Evolutionary conservation across 495 filamentous ascomycete species (phyloP).

Genomic region (Pyronema domesticum): DNA sequence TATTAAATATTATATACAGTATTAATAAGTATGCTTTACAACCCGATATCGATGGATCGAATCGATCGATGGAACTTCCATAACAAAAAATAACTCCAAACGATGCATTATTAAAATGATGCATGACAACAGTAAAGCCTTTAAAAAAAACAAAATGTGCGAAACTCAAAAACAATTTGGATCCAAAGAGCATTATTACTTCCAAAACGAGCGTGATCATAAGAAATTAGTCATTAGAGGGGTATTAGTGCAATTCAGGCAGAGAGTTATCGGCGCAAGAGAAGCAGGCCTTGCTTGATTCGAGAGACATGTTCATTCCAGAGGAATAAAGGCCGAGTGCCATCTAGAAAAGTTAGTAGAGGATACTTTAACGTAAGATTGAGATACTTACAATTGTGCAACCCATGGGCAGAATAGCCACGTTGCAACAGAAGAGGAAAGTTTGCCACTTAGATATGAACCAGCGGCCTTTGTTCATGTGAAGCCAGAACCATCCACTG

Average conservation of each 20-base stretch:
- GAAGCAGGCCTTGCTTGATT: slow-evolving; percentile 4
- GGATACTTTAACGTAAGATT: not conserved
- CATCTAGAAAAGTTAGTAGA: slow-evolving; percentile 9
- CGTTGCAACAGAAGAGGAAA: slow-evolving; percentile 31
- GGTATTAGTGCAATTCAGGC: not conserved
- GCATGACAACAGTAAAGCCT: too few relatives aligned
- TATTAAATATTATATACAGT: too few relatives aligned
- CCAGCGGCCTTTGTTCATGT: slow-evolving; percentile 38
- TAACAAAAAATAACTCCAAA: too few relatives aligned
- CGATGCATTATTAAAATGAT: too few relatives aligned
- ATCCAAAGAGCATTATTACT: too few relatives aligned
- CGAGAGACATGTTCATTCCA: slow-evolving; percentile 2
- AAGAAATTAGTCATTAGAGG: too few relatives aligned
- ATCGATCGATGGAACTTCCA: too few relatives aligned
- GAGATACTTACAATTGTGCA: slow-evolving; percentile 9
- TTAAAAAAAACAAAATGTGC: too few relatives aligned
- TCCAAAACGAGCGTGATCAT: too few relatives aligned
- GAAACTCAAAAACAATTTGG: too few relatives aligned
- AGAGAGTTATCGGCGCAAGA: slow-evolving; percentile 23
- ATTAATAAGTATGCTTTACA: too few relatives aligned
- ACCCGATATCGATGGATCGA: too few relatives aligned
- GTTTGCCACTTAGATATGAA: slow-evolving; percentile 30
- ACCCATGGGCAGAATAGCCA: slow-evolving; percentile 37
- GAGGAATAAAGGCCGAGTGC: slow-evolving; percentile 15
- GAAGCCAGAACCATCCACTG: slow-evolving; percentile 47